Conservation (phyloP, 495 filamentous ascomycete species). For the Aspergillus wentii region DNA sequence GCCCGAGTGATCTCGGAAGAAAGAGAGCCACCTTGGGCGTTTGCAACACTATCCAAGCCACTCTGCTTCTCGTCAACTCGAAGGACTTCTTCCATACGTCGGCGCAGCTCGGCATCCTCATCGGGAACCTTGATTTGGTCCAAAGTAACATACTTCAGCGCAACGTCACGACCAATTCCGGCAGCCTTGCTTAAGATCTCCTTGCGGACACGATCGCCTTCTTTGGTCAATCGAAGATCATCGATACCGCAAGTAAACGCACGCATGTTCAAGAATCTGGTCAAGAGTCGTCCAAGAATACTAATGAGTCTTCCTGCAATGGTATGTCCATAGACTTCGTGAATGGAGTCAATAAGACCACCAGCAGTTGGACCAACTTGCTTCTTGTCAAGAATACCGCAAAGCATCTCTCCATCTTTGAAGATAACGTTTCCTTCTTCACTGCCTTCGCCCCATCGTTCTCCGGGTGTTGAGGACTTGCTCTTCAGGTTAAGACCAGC, state of each 20-base stretch:
- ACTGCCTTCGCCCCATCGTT: constrained; percentile 68
- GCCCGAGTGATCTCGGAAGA: constrained; percentile 72
- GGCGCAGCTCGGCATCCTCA: constrained; percentile 64
- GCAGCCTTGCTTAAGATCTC: constrained; percentile 64
- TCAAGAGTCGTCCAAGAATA: constrained; percentile 83
- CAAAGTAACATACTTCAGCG: constrained; percentile 88
- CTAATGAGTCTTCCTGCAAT: constrained; percentile 81
- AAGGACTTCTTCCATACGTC: constrained; percentile 81
- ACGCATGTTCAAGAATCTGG: constrained; percentile 84
- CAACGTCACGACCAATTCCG: constrained; percentile 75
- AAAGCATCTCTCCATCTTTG: constrained; percentile 79
- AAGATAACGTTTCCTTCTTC: constrained; percentile 78
- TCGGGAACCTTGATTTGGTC: constrained; percentile 52
- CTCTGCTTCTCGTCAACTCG: constrained; percentile 86
- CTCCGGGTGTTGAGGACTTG: constrained; percentile 69
- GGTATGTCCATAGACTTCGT: constrained; percentile 88
- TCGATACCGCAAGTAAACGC: constrained; percentile 98
- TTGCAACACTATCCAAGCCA: constrained; percentile 81
- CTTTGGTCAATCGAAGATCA: constrained; percentile 78
- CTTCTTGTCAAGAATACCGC: constrained; percentile 92
- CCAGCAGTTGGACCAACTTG: constrained; percentile 85
- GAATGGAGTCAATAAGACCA: constrained; percentile 85
- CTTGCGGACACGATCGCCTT: constrained; percentile 69
- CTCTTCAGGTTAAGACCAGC: constrained; percentile 75
- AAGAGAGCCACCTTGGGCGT: constrained; percentile 61